Base-by-base conservation (phyloP, 805 yeast genomes). In the Ogataea henricii region DNA sequence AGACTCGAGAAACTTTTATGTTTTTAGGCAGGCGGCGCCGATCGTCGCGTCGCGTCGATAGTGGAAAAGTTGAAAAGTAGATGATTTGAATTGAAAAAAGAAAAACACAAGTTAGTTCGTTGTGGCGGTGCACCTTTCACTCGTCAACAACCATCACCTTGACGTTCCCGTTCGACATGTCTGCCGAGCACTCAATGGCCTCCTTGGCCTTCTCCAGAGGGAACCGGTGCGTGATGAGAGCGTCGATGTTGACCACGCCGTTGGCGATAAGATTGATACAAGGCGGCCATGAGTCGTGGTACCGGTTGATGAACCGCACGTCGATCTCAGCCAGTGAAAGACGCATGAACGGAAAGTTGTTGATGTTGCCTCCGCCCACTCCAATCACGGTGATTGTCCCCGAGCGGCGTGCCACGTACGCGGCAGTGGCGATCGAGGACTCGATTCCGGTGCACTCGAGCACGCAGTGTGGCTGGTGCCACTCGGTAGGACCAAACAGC, bases 361-460 rank as follows among this genome's bases (percentile, higher is more conserved):
- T 70, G 41, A 71, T 59, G 47, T 65, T 65, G 44, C 70, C 73
- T 53, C 66, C 67, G 39, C 82, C 82, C 38, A 77, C 81, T 41
- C 82, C 82, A 52, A 78, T 70, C 46, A 78, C 70, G 47, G 73
- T 69, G 46, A 77, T 60, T 14, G 65, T 53, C 23, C 81, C 82
- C 4, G 73, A 66, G 64, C 77, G 72, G 60, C 76, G 69, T 4
- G 72, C 70, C 22, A 76, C 69, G 50, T 68, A 76, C 47, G 74
- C 71, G 18, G 71, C 71, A 2, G 81, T 71, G 49, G 71, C 68
- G 54, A 79, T 76, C 17, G 75, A 67, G 5, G 71, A 58, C 55
- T 75, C 79, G 38, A 74, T 74, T 32, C 83, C 83, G 4, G 83
- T 78, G 65, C 83, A 78, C 58, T 79, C 83, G 46, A 78, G 59